Evolutionary conservation across 768 basidiomycete species (phyloP), one percentile per base, ranked within the genome.

Genomic region (Amanita rimosa): DNA sequence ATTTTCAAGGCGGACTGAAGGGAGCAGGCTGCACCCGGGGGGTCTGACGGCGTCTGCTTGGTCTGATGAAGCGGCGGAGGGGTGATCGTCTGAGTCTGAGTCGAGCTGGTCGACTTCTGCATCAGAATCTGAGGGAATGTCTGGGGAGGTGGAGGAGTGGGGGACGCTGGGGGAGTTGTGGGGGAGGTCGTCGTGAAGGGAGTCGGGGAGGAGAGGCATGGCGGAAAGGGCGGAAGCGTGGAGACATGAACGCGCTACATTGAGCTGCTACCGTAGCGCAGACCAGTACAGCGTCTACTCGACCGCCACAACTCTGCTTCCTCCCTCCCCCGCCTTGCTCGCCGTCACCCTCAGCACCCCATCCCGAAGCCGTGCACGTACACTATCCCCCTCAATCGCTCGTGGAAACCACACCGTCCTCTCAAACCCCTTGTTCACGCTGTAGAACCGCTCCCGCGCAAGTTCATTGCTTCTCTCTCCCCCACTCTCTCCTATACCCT

Each of bases 331-430:
- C 14, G 72, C 69, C 60, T 81, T 85, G 11, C 76, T 72, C 11
- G 81, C 66, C 5, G 65, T 74, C 37, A 89, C 56, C 3, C 74
- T 82, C 44, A 89, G 73, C 21, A 90, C 71, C 5, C 86, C 87
- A 50, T 88, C 78, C 22, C 71, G 64, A 54, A 90, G 64, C 55
- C 77, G 83, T 13, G 85, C 86, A 1, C 68, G 63, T 21, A 87
- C 77, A 48, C 70, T 72, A 26, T 66, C 67, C 29, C 67, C 62
- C 56, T 87, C 80, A 1, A 85, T 70, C 6, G 79, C 70, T 9
- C 71, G 73, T 31, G 85, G 83, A 21, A 89, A 68, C 76, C 81
- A 82, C 9, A 89, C 72, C 0, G 84, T 87, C 44, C 86, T 74
- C 11, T 74, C 72, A 60, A 87, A 89, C 2, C 70, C 63, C 2